Conservation (phyloP, 1,139 yeast species). For the Candida sojae region DNA sequence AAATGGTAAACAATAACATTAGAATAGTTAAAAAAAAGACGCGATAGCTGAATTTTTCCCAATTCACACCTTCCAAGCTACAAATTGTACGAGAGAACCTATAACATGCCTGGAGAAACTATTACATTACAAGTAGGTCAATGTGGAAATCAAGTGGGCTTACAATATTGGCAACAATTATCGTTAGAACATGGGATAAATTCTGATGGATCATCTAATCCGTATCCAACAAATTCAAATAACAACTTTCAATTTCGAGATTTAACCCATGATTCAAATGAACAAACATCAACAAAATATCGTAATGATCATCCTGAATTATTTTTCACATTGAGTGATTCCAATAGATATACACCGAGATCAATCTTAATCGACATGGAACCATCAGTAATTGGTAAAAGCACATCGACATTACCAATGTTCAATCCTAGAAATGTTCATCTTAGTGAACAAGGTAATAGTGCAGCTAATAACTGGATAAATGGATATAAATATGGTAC, state of each 20-base stretch:
- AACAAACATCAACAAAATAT: slow-evolving; percentile 20
- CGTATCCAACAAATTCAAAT: slow-evolving; percentile 22
- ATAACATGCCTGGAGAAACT: slow-evolving; percentile 26
- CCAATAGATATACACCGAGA: slow-evolving; percentile 81
- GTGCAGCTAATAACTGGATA: slow-evolving; percentile 97
- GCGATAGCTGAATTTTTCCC: background rate
- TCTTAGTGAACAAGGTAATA: slow-evolving; percentile 76
- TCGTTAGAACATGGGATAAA: slow-evolving; percentile 86
- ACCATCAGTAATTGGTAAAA: slow-evolving; percentile 81
- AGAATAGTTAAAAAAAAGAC: background rate
- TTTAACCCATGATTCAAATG: slow-evolving; percentile 4
- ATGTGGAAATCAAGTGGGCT: slow-evolving; percentile 96
- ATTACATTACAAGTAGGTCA: slow-evolving; percentile 65
- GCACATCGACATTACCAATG: slow-evolving; percentile 59
- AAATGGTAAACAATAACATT: background rate
- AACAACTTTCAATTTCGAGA: slow-evolving; percentile 2
- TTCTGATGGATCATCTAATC: slow-evolving; percentile 62
- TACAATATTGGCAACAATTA: slow-evolving; percentile 89
- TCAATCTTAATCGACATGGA: slow-evolving; percentile 85
- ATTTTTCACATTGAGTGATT: slow-evolving; percentile 77
- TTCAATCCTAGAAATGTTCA: slow-evolving; percentile 86
- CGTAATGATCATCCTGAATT: slow-evolving; percentile 79
- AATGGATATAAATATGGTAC: slow-evolving; percentile 83
- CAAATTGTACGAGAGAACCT: background rate
- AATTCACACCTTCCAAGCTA: background rate